Base-by-base conservation (phyloP, 257 asterid species). In the Petunia secreta region DNA sequence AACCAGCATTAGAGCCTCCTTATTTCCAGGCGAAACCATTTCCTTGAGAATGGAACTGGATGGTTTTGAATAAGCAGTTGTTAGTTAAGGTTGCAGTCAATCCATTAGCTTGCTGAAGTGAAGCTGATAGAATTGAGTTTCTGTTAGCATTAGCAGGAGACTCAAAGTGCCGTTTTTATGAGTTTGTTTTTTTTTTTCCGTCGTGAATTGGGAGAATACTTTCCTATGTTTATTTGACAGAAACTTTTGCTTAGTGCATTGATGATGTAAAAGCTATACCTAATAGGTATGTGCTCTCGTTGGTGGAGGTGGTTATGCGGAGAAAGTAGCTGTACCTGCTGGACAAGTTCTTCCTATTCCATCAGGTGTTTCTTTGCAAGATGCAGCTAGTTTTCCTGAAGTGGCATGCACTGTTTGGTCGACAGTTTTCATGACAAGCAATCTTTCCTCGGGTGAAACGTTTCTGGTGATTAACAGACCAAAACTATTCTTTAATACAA, bases 351-450 rank as follows among this genome's bases (percentile, higher is more conserved):
- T 96, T 78, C 98, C 98, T 5, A 85, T 96, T 73, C 99, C 99
- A 50, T 80, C 91, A 25, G 93, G 93, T 40, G 86, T 96, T 86
- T 92, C 97, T 62, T 83, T 96, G 90, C 87, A 90, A 81, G 99
- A 96, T 59, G 99, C 99, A n/a, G 98, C 98, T 80, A 54, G 91
- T 87, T 94, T 96, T 76, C 99, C 99, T 0, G 99, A 96, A 85
- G 97, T 92, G 58, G 98, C 94, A 2, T 95, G 99, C 85, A 94
- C 99, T 2, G 98, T 96, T 53, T 96, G 98, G 98, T 96, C 99
- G 5, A 94, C 99, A 1, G 89, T 96, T 10, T 91, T 96, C 82
- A 96, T 96, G 98, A 94, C 52, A 85, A 93, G 98, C 91, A 91
- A 44, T 52, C 89, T 94, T 71, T 84, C 97, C 15, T 37, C 86